Percentiles rank a stretch among this genome's conserved stretches.
phyloP scores from a whole-genome alignment of 1,284 basidiomycete genomes.

The Pyrrhoderma lamaoense region DNA sequence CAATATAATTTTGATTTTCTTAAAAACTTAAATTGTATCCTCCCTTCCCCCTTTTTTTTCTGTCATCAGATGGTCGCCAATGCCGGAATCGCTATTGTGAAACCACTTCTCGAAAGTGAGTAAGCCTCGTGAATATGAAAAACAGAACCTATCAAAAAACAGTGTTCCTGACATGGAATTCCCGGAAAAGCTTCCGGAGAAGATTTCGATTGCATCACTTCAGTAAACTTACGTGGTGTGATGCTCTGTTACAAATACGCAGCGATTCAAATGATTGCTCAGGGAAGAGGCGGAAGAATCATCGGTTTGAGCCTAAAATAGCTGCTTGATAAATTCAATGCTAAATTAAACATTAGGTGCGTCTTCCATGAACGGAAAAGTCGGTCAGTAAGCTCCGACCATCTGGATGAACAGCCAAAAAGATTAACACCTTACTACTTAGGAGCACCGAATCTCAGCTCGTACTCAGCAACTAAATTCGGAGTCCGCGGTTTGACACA shows the following conservation, averaged over 20 bases:
- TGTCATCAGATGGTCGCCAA: conserved; percentile 21
- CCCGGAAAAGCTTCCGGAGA: conserved; percentile 7
- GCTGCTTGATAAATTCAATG: background rate
- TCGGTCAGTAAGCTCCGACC: background rate
- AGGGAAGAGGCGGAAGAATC: conserved; percentile 16
- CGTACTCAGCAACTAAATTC: conserved; percentile 14
- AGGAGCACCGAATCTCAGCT: conserved; percentile 9
- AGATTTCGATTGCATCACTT: conserved; percentile 13
- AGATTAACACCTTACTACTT: background rate
- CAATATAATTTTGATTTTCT: background rate
- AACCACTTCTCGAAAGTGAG: conserved; percentile 7
- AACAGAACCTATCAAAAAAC: background rate
- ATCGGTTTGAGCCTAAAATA: conserved; percentile 8
- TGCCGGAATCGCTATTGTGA: conserved; percentile 16
- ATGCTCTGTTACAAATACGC: conserved; percentile 20
- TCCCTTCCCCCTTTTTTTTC: too few relatives aligned
- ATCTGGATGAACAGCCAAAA: background rate
- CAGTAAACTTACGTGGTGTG: conserved; percentile 19
- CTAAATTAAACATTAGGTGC: conserved; percentile 4
- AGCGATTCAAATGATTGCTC: conserved; percentile 20
- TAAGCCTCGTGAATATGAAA: background rate
- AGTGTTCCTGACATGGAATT: background rate
- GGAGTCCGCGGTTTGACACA: conserved; percentile 13
- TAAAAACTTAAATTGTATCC: too few relatives aligned
- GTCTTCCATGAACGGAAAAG: conserved; percentile 10